Evolutionary conservation across 2,329 filamentous ascomycete species (phyloP).

Genomic region (Alternaria brassicae): DNA sequence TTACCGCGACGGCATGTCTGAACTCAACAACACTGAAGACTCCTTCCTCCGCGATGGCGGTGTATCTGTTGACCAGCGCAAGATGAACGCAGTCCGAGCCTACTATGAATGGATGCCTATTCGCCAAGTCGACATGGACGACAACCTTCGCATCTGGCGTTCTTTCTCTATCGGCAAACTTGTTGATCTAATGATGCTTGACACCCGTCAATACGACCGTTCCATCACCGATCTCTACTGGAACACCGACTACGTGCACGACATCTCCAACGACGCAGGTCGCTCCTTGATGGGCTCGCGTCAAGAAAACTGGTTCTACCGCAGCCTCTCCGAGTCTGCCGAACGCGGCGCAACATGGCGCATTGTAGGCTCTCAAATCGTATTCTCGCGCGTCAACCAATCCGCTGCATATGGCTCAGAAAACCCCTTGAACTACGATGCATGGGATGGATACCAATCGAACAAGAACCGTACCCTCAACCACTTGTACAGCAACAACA

Average conservation of each 20-base stretch:
- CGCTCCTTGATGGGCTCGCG: conserved; percentile 73
- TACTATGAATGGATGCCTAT: conserved; percentile 57
- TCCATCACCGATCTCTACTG: conserved; percentile 57
- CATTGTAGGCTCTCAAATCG: conserved; percentile 73
- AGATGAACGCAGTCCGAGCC: conserved; percentile 57
- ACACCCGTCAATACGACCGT: conserved; percentile 54
- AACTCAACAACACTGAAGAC: conserved; percentile 54
- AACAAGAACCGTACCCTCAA: conserved; percentile 75
- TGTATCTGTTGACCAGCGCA: conserved; percentile 53
- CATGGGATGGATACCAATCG: conserved; percentile 71
- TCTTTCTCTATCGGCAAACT: conserved; percentile 53
- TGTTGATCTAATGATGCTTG: conserved; percentile 54
- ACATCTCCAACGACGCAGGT: conserved; percentile 70
- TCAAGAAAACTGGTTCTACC: conserved; percentile 72
- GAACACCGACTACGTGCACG: conserved; percentile 68
- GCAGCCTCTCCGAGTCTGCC: conserved; percentile 62
- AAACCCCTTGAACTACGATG: conserved; percentile 63
- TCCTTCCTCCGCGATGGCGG: conserved; percentile 51
- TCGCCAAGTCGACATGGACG: conserved; percentile 54
- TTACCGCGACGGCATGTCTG: conserved; percentile 51
- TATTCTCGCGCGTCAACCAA: conserved; percentile 67
- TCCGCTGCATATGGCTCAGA: conserved; percentile 54
- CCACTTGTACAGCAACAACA: conserved; percentile 70
- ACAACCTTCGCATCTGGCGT: conserved; percentile 53
- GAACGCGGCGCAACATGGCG: conserved; percentile 73